These are phyloP conservation scores for Symbiodinium natans DNA, from an alignment of 73 alveolate species.

Conservation along the genomic window DNA sequence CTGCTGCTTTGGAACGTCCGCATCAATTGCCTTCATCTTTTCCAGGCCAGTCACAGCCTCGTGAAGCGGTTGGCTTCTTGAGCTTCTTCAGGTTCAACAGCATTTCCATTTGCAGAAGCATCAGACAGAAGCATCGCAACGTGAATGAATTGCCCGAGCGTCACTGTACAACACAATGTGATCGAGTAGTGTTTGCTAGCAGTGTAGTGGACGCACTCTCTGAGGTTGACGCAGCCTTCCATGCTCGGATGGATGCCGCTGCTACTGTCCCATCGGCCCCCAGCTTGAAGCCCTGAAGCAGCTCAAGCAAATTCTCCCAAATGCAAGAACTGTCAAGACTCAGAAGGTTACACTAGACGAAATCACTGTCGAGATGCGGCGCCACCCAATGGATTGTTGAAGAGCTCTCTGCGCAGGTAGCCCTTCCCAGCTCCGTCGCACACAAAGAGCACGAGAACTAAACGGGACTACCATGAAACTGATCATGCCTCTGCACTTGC, in stretches of 20 bases:
- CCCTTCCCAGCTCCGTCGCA: background rate
- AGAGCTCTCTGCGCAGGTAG: constrained; percentile 84
- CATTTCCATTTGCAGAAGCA: background rate
- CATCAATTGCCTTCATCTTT: constrained; percentile 65
- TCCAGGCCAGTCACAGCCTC: constrained; percentile 66
- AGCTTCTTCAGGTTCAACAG: background rate
- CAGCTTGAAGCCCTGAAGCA: background rate
- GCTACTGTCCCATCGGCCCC: background rate
- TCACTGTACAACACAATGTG: background rate
- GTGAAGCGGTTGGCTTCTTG: background rate
- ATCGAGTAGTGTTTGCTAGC: background rate
- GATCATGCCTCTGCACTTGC: too few species aligned
- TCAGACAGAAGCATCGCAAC: background rate
- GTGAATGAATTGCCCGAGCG: background rate
- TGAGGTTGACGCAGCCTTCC: constrained; percentile 32
- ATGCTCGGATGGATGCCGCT: constrained; percentile 1
- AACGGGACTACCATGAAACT: too few species aligned
- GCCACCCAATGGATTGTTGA: constrained; percentile 50
- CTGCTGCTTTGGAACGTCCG: constrained; percentile 93
- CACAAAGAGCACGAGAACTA: too few species aligned
- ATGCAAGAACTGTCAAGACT: too few species aligned
- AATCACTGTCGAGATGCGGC: background rate
- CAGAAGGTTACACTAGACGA: background rate
- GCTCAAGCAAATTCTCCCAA: too few species aligned
- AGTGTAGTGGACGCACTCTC: background rate